Evolutionary conservation across 2,329 filamentous ascomycete genomes (phyloP), one percentile per base, ranked within the genome.

Genomic region (Hymenoscyphus occultus): DNA sequence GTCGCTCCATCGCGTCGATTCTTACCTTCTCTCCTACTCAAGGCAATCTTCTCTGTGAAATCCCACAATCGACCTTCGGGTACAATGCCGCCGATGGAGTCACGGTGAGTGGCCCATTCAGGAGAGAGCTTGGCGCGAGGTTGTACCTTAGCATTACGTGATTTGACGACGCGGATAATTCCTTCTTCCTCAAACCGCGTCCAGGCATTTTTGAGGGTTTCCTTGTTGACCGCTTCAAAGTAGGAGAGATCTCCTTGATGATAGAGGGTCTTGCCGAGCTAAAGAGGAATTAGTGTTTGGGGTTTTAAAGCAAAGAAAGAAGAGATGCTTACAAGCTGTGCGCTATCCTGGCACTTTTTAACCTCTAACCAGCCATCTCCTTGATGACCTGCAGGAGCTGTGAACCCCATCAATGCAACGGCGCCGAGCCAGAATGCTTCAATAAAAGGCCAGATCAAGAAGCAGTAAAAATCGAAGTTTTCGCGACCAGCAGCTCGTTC

Each of bases 391-490:
- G 77, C 74, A 3, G 92, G 92, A 1, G 93, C 93, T 0, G 91
- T 90, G 14, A 98, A 83, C 56, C 94, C 93, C 81, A 97, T 89
- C 0, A 98, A 81, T 0, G 91, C 92, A 0, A 98, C 90, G 0
- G 93, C 90, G 12, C 92, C 93, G 1, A 99, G 84, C 95, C 95
- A 99, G 61, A 86, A 90, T 0, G 93, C 90, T 77, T 99, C 95
- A 70, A 98, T 93, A 71, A 99, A 99, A 0, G 95, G 95, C 95
- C 95, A 99, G 68, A 99, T 92, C 22, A 99, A 80, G 82, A 98
- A 99, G 79, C 94, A 98, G 79, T 98, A 98, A 78, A 99, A 99
- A 75, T 99, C 95, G 73, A 91, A 99, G 73, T 97, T 98, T 77
- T 99, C 95, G 45, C 94, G 83, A 1, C 95, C 95, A 6, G 85